phyloP scores from a whole-genome alignment of 768 basidiomycete genomes.

The Naganishia antarctica region DNA sequence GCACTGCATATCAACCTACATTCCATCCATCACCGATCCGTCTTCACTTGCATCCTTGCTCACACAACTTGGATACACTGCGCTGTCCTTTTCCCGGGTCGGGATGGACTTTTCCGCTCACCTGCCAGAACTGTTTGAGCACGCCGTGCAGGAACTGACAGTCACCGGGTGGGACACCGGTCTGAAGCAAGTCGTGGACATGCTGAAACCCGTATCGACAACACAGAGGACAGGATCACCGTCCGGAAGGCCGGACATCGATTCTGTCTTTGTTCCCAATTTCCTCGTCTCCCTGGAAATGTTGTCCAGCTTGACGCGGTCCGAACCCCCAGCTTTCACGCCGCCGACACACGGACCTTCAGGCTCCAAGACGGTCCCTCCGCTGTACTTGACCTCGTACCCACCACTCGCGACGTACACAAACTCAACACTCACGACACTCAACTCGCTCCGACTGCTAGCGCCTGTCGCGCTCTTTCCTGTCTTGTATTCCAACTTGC shows the following conservation, averaged over 20 bases:
- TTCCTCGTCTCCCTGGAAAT: conserved; percentile 3
- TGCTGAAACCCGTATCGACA: conserved; percentile 36
- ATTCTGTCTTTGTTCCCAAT: conserved; percentile 6
- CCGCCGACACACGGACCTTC: conserved; percentile 23
- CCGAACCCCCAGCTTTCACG: conserved; percentile 19
- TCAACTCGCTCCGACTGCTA: conserved; percentile 77
- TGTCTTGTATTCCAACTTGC: conserved; percentile 56
- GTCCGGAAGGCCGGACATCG: conserved; percentile 35
- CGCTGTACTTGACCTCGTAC: conserved; percentile 65
- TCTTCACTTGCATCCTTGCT: conserved; percentile 72
- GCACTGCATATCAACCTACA: conserved; percentile 56
- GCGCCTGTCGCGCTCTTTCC: conserved; percentile 62
- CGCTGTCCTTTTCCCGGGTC: conserved; percentile 81
- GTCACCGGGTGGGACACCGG: conserved; percentile 56
- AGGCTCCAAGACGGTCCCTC: conserved; percentile 58
- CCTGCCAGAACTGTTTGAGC: conserved; percentile 62
- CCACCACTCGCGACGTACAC: conserved; percentile 68
- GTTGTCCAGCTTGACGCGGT: neutral
- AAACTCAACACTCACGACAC: conserved; percentile 65
- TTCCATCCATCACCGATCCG: conserved; percentile 55
- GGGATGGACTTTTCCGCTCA: conserved; percentile 80
- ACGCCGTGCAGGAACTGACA: conserved; percentile 61
- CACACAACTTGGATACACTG: conserved; percentile 90
- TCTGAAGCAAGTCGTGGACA: conserved; percentile 35
- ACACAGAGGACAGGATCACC: conserved; percentile 37